phyloP scores from a whole-genome alignment of 306 rosid genomes.

The Sicyos baderoa region DNA sequence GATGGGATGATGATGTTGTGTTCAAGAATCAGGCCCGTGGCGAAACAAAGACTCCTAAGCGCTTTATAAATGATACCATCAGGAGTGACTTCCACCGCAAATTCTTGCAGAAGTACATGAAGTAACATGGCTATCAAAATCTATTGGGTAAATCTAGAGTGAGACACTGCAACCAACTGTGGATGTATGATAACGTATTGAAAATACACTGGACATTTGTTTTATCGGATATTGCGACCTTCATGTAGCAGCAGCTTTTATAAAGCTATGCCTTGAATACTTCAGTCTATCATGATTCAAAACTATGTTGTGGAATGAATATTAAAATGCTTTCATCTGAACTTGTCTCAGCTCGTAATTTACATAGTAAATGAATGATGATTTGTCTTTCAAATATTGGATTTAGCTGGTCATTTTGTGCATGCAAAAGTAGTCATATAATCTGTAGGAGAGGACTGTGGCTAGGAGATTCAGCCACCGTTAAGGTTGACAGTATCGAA shows the following conservation, averaged over 20 bases:
- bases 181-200: background rate
- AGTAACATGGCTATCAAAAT: slow-evolving; percentile 29
- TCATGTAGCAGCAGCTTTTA: background rate
- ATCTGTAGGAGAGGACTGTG: slow-evolving; percentile 59
- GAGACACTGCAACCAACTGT: slow-evolving; percentile 4
- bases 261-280: background rate
- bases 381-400: slow-evolving; percentile 26
- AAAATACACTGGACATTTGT: background rate
- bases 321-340: slow-evolving; percentile 7
- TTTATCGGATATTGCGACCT: background rate
- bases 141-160: slow-evolving; percentile 1
- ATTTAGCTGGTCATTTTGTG: slow-evolving; percentile 40
- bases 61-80: slow-evolving; percentile 87
- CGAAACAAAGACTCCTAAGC: slow-evolving; percentile 74
- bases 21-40: slow-evolving; percentile 92
- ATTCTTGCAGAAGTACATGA: slow-evolving; percentile 86
- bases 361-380: background rate
- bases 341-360: background rate
- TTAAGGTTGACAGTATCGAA: slow-evolving; percentile 58
- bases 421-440: slow-evolving; percentile 63
- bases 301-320: background rate
- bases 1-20: slow-evolving; percentile 95
- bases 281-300: background rate
- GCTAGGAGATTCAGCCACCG: slow-evolving; percentile 70
- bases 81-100: slow-evolving; percentile 91